A percentile compares a stretch with the other conserved stretches of the same genome.
Conservation (phyloP, 192 early-diverging fungal genomes). For the Linnemannia hyalina region DNA sequence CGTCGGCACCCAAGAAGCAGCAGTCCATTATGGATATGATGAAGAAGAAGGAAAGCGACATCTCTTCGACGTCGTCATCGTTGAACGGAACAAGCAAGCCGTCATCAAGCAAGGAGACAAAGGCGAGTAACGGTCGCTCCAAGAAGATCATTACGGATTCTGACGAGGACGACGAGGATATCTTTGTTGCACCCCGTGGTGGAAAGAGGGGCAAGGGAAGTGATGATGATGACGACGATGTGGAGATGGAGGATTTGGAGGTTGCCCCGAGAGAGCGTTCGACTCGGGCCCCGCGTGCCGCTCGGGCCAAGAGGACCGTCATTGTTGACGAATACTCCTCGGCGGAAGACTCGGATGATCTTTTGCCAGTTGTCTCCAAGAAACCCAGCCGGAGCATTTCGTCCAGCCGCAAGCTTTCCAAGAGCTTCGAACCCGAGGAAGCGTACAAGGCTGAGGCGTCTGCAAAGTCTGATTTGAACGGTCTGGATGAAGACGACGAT, state of each 20-base stretch:
- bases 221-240: conserved; percentile 32
- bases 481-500: conserved; percentile 1
- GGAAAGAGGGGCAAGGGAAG: neutral
- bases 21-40: conserved; percentile 53
- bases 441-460: neutral
- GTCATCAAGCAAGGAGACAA: neutral
- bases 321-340: conserved; percentile 44
- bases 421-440: conserved; percentile 29
- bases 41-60: conserved; percentile 25
- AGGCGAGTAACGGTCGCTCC: conserved; percentile 11
- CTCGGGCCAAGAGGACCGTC: conserved; percentile 36
- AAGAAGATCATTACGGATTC: conserved; percentile 23
- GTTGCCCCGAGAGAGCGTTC: conserved; percentile 29
- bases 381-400: neutral
- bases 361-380: conserved; percentile 29
- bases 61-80: neutral
- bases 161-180: conserved; percentile 25
- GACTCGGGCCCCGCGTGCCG: conserved; percentile 41
- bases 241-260: conserved; percentile 38
- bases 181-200: conserved; percentile 2
- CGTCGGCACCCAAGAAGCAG: conserved; percentile 33
- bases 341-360: conserved; percentile 29
- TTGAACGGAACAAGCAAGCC: neutral
- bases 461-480: neutral
- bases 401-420: conserved; percentile 28